These are phyloP conservation scores for Ophioceras dolichostomum DNA, from an alignment of 2,329 filamentous ascomycete genomes.

Conservation along the genomic window DNA sequence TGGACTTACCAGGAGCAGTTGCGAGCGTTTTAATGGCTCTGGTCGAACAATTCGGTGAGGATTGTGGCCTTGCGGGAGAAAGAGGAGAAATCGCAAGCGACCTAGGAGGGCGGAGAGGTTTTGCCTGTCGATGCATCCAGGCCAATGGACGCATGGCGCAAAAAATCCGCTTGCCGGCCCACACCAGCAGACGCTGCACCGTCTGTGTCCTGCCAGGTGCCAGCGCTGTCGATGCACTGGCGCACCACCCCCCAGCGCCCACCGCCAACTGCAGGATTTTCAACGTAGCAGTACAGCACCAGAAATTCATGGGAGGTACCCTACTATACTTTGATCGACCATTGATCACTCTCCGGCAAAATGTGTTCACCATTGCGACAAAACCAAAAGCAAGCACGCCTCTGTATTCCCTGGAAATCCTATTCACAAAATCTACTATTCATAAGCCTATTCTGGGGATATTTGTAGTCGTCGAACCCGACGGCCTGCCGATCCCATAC, in stretches of 20 bases:
- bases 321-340: no score
- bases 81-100: slow-evolving; percentile 18
- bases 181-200: background rate
- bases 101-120: slow-evolving; percentile 10
- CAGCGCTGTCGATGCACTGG: slow-evolving; percentile 1
- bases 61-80: slow-evolving; percentile 17
- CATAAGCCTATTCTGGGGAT: no score
- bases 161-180: slow-evolving; percentile 8
- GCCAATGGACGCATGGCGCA: slow-evolving; percentile 9
- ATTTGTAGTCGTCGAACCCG: no score
- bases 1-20: slow-evolving; percentile 12
- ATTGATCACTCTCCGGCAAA: no score
- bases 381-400: no score
- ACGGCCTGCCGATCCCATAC: no score
- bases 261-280: no score
- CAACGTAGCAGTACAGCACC: no score
- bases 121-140: slow-evolving; percentile 8
- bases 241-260: background rate
- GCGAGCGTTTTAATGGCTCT: slow-evolving; percentile 14
- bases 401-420: no score
- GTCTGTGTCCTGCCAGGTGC: slow-evolving; percentile 1
- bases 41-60: slow-evolving; percentile 15
- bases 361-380: no score
- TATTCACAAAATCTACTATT: no score
- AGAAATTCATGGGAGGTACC: no score